phyloP scores from a whole-genome alignment of 1,139 yeast species.

The Taphrina populina region DNA sequence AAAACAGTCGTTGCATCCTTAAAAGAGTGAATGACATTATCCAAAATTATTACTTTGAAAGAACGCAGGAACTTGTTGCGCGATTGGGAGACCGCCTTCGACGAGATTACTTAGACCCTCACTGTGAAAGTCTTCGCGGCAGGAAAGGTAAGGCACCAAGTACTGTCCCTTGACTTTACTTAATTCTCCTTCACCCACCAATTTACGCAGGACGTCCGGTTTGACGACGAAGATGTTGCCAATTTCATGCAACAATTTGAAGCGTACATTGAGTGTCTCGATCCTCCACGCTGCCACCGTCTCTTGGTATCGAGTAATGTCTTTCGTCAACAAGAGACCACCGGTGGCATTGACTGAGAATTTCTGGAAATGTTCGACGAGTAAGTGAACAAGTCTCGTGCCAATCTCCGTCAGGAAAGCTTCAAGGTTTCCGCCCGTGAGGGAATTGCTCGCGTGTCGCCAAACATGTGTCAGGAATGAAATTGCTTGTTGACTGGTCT shows the following conservation, averaged over 20 bases:
- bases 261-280: conserved; percentile 63
- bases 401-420: conserved; percentile 62
- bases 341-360: conserved; percentile 78
- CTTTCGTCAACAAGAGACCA: conserved; percentile 80
- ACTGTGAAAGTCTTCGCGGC: conserved; percentile 37
- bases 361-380: conserved; percentile 73
- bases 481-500: conserved; percentile 63
- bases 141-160: conserved; percentile 43
- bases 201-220: conserved; percentile 67
- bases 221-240: conserved; percentile 75
- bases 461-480: conserved; percentile 51
- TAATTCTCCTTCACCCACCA: conserved; percentile 79
- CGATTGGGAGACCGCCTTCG: conserved; percentile 2
- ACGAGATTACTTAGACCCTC: conserved; percentile 32
- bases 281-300: conserved; percentile 70
- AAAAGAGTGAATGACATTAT: no score
- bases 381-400: conserved; percentile 55
- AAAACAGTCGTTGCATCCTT: no score
- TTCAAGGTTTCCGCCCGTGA: conserved; percentile 58
- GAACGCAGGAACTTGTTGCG: conserved; percentile 1
- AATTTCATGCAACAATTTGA: conserved; percentile 72
- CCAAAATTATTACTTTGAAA: background rate
- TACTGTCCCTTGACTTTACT: conserved; percentile 65
- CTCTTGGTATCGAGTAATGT: conserved; percentile 74
- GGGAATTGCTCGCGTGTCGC: conserved; percentile 43